Conservation (phyloP, 805 yeast genomes). For the Wickerhamomyces chambardii region DNA sequence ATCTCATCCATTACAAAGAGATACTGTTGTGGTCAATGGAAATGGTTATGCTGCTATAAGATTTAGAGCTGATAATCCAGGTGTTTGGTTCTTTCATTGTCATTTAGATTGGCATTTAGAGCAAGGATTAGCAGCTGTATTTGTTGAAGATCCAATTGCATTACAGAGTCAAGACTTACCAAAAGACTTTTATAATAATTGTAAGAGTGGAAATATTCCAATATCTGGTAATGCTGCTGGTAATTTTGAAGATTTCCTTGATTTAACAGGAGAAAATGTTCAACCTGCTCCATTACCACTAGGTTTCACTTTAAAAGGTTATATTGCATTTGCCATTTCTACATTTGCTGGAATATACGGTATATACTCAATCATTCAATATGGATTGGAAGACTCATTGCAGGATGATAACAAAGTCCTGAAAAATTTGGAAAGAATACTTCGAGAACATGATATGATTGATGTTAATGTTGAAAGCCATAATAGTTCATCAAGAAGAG, state of each 20-base stretch:
- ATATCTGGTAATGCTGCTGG: slow-evolving; percentile 72
- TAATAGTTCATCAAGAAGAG: background rate
- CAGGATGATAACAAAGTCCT: slow-evolving; percentile 35
- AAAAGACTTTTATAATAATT: slow-evolving; percentile 38
- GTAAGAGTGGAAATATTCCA: slow-evolving; percentile 37
- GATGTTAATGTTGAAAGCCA: background rate
- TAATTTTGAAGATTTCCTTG: slow-evolving; percentile 39
- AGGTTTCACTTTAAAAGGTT: slow-evolving; percentile 68
- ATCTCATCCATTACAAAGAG: slow-evolving; percentile 56
- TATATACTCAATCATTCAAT: slow-evolving; percentile 45
- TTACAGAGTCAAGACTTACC: slow-evolving; percentile 36
- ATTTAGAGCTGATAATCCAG: slow-evolving; percentile 81
- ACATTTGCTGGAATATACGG: slow-evolving; percentile 52
- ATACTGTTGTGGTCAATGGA: slow-evolving; percentile 59
- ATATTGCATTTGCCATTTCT: slow-evolving; percentile 49
- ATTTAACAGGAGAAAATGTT: slow-evolving; percentile 48
- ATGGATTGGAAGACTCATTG: slow-evolving; percentile 57
- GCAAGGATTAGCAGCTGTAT: slow-evolving; percentile 68
- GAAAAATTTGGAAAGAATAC: slow-evolving; percentile 25
- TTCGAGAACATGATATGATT: slow-evolving; percentile 18
- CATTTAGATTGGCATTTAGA: slow-evolving; percentile 82
- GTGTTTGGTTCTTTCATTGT: slow-evolving; percentile 93
- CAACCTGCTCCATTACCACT: slow-evolving; percentile 57
- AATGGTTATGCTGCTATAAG: slow-evolving; percentile 63
- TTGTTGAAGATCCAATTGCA: slow-evolving; percentile 60